Conservation (phyloP, 495 filamentous ascomycete genomes). For the Neurospora hispaniola region DNA sequence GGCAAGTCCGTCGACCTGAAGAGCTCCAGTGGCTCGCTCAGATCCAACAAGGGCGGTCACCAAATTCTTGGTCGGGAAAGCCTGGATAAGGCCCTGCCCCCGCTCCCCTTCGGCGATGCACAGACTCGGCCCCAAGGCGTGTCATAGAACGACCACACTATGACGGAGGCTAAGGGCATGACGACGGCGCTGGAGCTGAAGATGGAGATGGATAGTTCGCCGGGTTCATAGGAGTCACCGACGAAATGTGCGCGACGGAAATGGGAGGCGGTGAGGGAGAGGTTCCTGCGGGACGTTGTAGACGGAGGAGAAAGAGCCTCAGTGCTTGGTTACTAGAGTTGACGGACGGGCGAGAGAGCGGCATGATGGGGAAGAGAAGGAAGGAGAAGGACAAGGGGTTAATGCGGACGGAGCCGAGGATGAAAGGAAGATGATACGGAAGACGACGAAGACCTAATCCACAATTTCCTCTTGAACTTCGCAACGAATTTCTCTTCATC, state of each 20-base stretch:
- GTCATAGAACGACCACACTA: conserved; percentile 13
- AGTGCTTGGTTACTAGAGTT: neutral
- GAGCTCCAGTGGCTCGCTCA: conserved; percentile 19
- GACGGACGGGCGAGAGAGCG: neutral
- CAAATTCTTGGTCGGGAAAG: conserved; percentile 29
- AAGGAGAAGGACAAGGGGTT: neutral
- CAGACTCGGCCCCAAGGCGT: conserved; percentile 1
- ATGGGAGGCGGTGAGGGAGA: neutral
- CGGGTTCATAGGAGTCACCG: neutral
- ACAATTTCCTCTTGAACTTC: neutral
- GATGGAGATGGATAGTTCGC: conserved; percentile 21
- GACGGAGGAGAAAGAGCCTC: neutral
- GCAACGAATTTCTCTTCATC: neutral
- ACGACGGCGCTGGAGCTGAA: conserved; percentile 1
- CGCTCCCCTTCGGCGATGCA: conserved; percentile 29
- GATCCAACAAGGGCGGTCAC: conserved; percentile 13
- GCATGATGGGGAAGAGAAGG: neutral
- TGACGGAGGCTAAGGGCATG: neutral
- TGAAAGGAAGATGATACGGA: neutral
- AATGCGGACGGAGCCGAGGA: neutral
- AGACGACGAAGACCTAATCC: neutral
- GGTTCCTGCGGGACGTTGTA: neutral
- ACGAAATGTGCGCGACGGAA: neutral
- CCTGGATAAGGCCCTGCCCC: conserved; percentile 46
- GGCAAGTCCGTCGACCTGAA: conserved; percentile 9